Percentiles rank a stretch among this genome's conserved stretches.
phyloP scores from a whole-genome alignment of 2,329 filamentous ascomycete genomes.

The Dothidotthia symphoricarpi region DNA sequence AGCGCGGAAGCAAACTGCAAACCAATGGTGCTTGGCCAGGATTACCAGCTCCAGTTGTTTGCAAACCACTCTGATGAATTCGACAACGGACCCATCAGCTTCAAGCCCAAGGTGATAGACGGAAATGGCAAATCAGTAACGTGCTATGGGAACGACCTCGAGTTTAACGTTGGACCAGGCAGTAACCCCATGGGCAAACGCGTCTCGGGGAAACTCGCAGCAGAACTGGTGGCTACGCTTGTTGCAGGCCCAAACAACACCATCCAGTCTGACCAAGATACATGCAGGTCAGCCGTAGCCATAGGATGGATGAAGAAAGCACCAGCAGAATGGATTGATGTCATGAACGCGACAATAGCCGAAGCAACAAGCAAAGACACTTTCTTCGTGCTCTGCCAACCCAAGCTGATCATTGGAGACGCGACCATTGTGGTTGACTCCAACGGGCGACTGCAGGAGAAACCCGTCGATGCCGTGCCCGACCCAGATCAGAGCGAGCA shows the following conservation, averaged over 20 bases:
- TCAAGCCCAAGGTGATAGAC: not conserved
- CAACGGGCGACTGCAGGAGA: conserved; percentile 9
- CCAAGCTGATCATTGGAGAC: conserved; percentile 27
- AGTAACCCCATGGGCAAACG: not conserved
- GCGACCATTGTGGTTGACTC: not conserved
- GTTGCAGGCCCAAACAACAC: conserved; percentile 11
- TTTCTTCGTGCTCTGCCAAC: conserved; percentile 9
- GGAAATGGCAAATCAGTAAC: no score
- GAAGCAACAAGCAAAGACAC: not conserved
- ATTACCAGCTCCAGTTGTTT: not conserved
- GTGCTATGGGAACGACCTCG: no score
- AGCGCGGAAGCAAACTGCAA: conserved; percentile 37
- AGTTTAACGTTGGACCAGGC: no score
- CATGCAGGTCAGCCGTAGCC: conserved; percentile 18
- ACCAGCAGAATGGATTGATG: no score
- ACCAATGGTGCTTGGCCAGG: conserved; percentile 10
- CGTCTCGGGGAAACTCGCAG: conserved; percentile 4
- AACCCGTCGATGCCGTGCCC: not conserved
- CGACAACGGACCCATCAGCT: not conserved
- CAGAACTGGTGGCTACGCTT: conserved; percentile 11
- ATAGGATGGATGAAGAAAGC: conserved; percentile 21
- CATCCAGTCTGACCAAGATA: conserved; percentile 9
- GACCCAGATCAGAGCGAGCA: not conserved
- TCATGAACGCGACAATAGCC: no score
- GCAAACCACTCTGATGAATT: not conserved